These are phyloP conservation scores for Stagonosporopsis rhizophila DNA, from an alignment of 2,329 filamentous ascomycete genomes.

Conservation along the genomic window DNA sequence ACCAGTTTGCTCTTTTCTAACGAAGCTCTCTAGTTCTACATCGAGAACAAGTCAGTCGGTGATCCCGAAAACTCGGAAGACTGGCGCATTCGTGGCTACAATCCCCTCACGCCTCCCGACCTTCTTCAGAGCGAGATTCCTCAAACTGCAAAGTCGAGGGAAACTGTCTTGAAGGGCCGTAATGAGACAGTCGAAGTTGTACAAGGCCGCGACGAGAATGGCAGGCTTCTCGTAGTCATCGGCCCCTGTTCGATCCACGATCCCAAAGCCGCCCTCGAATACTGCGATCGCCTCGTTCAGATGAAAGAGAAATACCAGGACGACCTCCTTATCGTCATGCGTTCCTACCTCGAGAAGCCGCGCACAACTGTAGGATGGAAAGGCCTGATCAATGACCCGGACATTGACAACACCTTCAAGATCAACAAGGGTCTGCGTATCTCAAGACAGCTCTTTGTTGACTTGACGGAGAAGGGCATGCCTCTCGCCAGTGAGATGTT, in stretches of 20 bases:
- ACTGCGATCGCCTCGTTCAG: constrained; percentile 82
- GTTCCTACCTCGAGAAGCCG: constrained; percentile 97
- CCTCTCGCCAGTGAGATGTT: constrained; percentile 97
- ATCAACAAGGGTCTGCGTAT: constrained; percentile 96
- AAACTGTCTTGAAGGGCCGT: constrained; percentile 66
- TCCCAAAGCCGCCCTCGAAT: constrained; percentile 85
- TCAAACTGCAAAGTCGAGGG: constrained; percentile 58
- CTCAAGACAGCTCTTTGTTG: constrained; percentile 88
- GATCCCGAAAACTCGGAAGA: constrained; percentile 59
- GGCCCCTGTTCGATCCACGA: constrained; percentile 98
- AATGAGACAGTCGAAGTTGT: constrained; percentile 68
- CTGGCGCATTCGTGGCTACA: constrained; percentile 77
- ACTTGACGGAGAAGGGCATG: constrained; percentile 91
- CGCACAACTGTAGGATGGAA: constrained; percentile 99
- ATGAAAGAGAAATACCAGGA: constrained; percentile 88
- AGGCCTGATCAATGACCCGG: constrained; percentile 96
- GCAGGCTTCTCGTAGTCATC: constrained; percentile 77
- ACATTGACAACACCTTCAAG: constrained; percentile 97
- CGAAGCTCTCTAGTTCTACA: constrained; percentile 53
- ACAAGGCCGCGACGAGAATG: constrained; percentile 63
- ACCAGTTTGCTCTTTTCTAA: constrained; percentile 26
- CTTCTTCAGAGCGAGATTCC: constrained; percentile 93
- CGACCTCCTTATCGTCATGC: constrained; percentile 95
- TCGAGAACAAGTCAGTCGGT: constrained; percentile 58
- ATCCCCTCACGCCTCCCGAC: constrained; percentile 89